Percentiles rank a stretch among this genome's conserved stretches.
Evolutionary conservation across 345 rosid genomes (phyloP).

Genomic region (Corchorus capsularis): DNA sequence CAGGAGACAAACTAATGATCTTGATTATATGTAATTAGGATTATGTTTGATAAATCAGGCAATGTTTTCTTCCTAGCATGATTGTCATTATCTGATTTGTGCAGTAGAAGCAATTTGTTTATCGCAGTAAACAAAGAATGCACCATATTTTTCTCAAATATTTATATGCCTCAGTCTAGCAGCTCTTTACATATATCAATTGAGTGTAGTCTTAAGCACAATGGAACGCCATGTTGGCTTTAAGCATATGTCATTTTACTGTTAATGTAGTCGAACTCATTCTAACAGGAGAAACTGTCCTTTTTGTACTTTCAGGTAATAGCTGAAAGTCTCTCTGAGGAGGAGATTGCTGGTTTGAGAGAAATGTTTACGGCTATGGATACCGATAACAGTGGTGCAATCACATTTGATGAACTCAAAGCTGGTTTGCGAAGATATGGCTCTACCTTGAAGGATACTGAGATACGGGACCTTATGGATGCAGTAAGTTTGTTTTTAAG

Average conservation of each 20-base stretch:
- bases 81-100: not conserved
- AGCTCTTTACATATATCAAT: not conserved
- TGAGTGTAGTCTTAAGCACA: not conserved
- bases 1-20: not conserved
- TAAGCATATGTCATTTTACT: not conserved
- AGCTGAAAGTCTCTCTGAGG: constrained; percentile 98
- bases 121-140: not conserved
- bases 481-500: constrained; percentile 61
- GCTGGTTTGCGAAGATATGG: constrained; percentile 97
- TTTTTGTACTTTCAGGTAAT: constrained; percentile 65
- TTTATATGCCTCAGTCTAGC: not conserved
- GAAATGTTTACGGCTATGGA: constrained; percentile 96
- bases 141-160: not conserved
- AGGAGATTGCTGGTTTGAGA: constrained; percentile 94
- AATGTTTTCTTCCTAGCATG: not conserved
- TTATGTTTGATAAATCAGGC: not conserved
- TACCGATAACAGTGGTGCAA: constrained; percentile 96
- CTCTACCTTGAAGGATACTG: constrained; percentile 91
- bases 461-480: constrained; percentile 96
- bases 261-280: not conserved
- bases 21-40: not conserved
- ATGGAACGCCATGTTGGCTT: constrained; percentile 7
- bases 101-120: not conserved
- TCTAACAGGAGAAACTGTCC: constrained; percentile 10
- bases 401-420: constrained; percentile 95